Evolutionary conservation across 1,284 basidiomycete genomes (phyloP).

Genomic region (Hemileia vastatrix): DNA sequence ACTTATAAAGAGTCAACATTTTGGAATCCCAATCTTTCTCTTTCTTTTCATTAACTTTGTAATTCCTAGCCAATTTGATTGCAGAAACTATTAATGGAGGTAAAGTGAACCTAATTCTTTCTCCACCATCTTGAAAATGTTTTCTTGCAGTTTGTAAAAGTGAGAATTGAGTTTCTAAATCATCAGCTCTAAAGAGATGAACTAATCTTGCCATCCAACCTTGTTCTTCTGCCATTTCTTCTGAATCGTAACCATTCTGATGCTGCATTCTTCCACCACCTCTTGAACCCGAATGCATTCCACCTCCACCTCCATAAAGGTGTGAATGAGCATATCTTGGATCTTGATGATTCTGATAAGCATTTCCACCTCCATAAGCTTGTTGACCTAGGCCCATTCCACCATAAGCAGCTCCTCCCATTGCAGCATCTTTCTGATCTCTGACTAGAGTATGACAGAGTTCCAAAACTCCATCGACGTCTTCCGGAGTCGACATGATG

Average conservation of each 20-base stretch:
- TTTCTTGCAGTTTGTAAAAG: conserved; percentile 38
- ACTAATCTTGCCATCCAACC: conserved; percentile 40
- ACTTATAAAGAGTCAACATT: conserved; percentile 40
- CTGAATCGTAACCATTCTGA: conserved; percentile 33
- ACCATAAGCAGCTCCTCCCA: conserved; percentile 26
- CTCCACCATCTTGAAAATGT: conserved; percentile 39
- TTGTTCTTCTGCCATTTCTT: conserved; percentile 41
- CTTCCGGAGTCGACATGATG: conserved; percentile 38
- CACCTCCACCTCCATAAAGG: conserved; percentile 13
- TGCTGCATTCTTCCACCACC: conserved; percentile 27
- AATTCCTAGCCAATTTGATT: conserved; percentile 39
- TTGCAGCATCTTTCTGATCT: conserved; percentile 35
- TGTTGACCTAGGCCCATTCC: conserved; percentile 10
- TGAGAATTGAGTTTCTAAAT: conserved; percentile 39
- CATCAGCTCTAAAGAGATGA: conserved; percentile 39
- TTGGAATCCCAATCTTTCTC: conserved; percentile 37
- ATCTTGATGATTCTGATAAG: conserved; percentile 15
- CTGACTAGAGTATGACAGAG: conserved; percentile 37
- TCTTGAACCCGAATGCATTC: no score
- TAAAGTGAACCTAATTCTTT: conserved; percentile 38
- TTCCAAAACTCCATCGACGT: conserved; percentile 40
- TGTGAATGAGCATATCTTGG: conserved; percentile 5
- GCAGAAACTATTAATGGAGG: conserved; percentile 38
- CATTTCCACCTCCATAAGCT: conserved; percentile 15
- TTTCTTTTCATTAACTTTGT: conserved; percentile 32